These are phyloP conservation scores for Rhizopogon vinicolor DNA, from an alignment of 768 basidiomycete genomes.

Conservation along the genomic window DNA sequence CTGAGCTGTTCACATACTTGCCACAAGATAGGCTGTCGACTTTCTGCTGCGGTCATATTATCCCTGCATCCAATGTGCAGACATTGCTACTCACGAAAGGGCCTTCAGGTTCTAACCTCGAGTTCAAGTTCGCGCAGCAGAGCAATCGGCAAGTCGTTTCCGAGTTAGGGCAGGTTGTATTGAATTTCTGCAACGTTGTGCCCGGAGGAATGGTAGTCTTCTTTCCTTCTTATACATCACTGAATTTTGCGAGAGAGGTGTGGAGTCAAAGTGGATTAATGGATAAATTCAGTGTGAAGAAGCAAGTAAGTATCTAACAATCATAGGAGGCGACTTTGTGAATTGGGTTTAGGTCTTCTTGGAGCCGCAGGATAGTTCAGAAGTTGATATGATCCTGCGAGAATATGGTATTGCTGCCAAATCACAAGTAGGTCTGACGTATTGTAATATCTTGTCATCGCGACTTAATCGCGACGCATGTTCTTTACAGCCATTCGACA, in stretches of 20 bases:
- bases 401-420: conserved; percentile 60
- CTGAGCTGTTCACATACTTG: conserved; percentile 73
- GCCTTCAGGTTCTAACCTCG: conserved; percentile 66
- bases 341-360: conserved; percentile 66
- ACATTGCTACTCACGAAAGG: conserved; percentile 72
- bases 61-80: conserved; percentile 74
- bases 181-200: conserved; percentile 75
- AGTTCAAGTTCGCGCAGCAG: conserved; percentile 79
- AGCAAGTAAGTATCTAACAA: conserved; percentile 49
- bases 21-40: conserved; percentile 58
- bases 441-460: conserved; percentile 7
- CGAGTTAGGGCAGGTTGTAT: conserved; percentile 79
- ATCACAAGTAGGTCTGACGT: neutral
- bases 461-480: too few relatives aligned
- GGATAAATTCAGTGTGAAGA: conserved; percentile 60
- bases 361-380: conserved; percentile 70
- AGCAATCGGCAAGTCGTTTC: conserved; percentile 59
- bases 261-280: conserved; percentile 68
- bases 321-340: neutral
- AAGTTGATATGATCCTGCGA: conserved; percentile 71
- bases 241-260: conserved; percentile 56
- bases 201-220: conserved; percentile 92
- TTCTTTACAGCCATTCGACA: conserved; percentile 20
- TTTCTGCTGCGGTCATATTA: conserved; percentile 92
- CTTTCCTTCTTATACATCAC: conserved; percentile 85